A percentile compares a stretch with the other conserved stretches of the same genome.
Conservation (phyloP, 345 rosid genomes). For the Hevea brasiliensis region DNA sequence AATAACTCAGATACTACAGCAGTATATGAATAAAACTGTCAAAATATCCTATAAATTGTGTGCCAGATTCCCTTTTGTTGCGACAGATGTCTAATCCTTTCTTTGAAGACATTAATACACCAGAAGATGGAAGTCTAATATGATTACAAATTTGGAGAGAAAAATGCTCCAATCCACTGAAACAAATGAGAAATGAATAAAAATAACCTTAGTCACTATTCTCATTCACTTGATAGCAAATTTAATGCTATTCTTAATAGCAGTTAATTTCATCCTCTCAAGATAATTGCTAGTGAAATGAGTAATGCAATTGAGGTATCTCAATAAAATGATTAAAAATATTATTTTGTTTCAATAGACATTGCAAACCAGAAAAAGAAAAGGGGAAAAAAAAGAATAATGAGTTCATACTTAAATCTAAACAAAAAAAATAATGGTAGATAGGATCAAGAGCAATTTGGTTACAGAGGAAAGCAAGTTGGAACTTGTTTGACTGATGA, state of each 20-base stretch:
- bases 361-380: background rate
- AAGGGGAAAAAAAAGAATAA: too few relatives aligned
- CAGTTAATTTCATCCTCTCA: background rate
- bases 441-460: background rate
- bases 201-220: too few relatives aligned
- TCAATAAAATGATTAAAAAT: background rate
- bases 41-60: background rate
- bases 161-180: too few relatives aligned
- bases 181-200: too few relatives aligned
- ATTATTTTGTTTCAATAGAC: background rate
- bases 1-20: background rate
- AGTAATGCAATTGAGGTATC: background rate
- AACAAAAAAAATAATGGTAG: background rate
- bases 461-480: background rate
- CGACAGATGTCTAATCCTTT: background rate
- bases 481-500: conserved; percentile 45
- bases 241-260: too few relatives aligned
- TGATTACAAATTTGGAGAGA: too few relatives aligned
- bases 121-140: too few relatives aligned
- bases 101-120: background rate
- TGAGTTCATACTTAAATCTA: too few relatives aligned
- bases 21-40: background rate
- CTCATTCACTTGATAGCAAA: too few relatives aligned
- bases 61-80: background rate
- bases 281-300: background rate